Conservation (phyloP, 2,329 filamentous ascomycete species). For the Septoria linicola region DNA sequence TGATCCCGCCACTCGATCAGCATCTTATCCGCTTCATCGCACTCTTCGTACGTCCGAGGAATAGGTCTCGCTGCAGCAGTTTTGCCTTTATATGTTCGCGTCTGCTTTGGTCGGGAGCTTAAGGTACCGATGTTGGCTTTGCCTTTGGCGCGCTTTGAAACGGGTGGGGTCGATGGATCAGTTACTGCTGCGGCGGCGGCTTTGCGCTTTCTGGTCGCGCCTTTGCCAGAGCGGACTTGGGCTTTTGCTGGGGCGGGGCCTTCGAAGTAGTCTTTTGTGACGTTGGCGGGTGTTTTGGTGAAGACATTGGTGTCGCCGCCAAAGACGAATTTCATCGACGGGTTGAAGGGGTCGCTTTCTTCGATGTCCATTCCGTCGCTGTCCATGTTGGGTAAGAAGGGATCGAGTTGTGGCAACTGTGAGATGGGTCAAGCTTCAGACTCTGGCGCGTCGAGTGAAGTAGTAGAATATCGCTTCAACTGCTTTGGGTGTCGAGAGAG, state of each 20-base stretch:
- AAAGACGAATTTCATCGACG: constrained; percentile 20
- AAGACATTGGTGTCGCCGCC: constrained; percentile 18
- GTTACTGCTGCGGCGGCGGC: neutral
- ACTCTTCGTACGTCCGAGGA: constrained; percentile 31
- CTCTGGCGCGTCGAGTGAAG: too few species aligned
- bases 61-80: constrained; percentile 19
- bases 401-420: too few species aligned
- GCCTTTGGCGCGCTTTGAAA: too few species aligned
- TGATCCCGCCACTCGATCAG: constrained; percentile 34
- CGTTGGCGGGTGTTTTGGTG: constrained; percentile 27
- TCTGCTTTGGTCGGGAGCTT: constrained; percentile 10
- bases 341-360: constrained; percentile 12
- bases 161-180: too few species aligned
- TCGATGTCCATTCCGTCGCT: constrained; percentile 2
- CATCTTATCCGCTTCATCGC: constrained; percentile 31
- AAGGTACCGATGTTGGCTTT: neutral
- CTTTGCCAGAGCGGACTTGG: constrained; percentile 2
- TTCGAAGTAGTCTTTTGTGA: constrained; percentile 20
- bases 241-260: constrained; percentile 4
- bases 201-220: constrained; percentile 19
- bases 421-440: too few species aligned
- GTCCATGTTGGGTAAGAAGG: constrained; percentile 1
- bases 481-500: too few species aligned
- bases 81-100: constrained; percentile 15
- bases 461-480: too few species aligned